Evolutionary conservation across 106 monocot genomes (phyloP).

Genomic region (Allium sativum): DNA sequence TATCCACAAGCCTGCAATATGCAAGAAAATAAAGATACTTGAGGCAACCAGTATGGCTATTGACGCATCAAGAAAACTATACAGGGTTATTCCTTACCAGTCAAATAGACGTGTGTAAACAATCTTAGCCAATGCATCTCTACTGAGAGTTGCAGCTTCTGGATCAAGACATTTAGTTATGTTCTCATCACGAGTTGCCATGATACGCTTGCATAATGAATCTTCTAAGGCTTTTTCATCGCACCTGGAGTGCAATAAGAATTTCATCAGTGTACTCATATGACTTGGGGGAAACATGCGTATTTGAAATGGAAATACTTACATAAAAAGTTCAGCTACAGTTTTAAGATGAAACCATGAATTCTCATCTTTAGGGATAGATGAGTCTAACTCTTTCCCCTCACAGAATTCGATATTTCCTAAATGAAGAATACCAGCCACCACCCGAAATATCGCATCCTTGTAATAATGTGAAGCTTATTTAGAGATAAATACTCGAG

Average conservation of each 20-base stretch:
- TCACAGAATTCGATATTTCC: constrained; percentile 46
- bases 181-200: constrained; percentile 66
- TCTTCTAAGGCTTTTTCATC: constrained; percentile 28
- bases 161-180: constrained; percentile 62
- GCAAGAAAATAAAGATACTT: neutral
- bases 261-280: neutral
- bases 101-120: constrained; percentile 75
- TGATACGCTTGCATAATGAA: constrained; percentile 58
- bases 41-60: neutral
- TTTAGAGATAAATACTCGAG: neutral
- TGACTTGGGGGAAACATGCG: neutral
- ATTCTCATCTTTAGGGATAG: constrained; percentile 40
- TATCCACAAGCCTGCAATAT: constrained; percentile 63
- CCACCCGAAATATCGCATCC: constrained; percentile 45
- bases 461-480: neutral
- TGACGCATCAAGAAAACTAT: neutral
- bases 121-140: constrained; percentile 78
- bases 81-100: constrained; percentile 24
- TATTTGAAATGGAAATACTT: neutral
- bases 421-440: constrained; percentile 47
- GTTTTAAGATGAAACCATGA: constrained; percentile 34
- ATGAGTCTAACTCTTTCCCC: constrained; percentile 41
- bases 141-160: constrained; percentile 46
- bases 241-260: constrained; percentile 23
- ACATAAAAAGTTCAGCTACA: constrained; percentile 31